These are phyloP conservation scores for Coffea eugenioides DNA, from an alignment of 257 asterid species.

Conservation along the genomic window DNA sequence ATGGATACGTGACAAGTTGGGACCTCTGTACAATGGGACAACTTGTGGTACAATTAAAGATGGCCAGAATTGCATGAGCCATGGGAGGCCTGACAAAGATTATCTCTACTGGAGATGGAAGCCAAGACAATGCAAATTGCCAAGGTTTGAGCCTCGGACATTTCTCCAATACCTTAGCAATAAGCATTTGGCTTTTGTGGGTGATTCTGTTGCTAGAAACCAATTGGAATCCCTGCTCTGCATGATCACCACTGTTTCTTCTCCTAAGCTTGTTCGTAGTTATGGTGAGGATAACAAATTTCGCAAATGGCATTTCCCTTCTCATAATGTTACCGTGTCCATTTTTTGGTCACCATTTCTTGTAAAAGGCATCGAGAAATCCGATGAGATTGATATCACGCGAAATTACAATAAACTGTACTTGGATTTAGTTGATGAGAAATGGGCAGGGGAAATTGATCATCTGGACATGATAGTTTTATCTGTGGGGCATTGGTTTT, in stretches of 20 bases:
- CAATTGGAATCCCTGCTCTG: slow-evolving; percentile 78
- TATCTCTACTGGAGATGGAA: slow-evolving; percentile 77
- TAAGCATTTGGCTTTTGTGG: slow-evolving; percentile 77
- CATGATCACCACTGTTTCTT: slow-evolving; percentile 45
- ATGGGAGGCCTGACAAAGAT: slow-evolving; percentile 63
- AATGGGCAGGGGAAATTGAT: slow-evolving; percentile 55
- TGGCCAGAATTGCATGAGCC: slow-evolving; percentile 65
- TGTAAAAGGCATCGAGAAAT: slow-evolving; percentile 62
- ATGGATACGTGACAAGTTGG: slow-evolving; percentile 44
- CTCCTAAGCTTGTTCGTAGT: slow-evolving; percentile 45
- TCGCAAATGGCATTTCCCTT: slow-evolving; percentile 56
- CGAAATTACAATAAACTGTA: slow-evolving; percentile 38
- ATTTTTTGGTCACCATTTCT: slow-evolving; percentile 87
- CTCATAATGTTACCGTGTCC: slow-evolving; percentile 47
- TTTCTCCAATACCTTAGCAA: slow-evolving; percentile 53
- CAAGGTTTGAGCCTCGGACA: slow-evolving; percentile 48
- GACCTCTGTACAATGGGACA: slow-evolving; percentile 65
- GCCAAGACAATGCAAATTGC: slow-evolving; percentile 60
- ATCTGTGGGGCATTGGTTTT: slow-evolving; percentile 73
- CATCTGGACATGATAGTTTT: slow-evolving; percentile 49
- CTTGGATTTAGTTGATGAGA: slow-evolving; percentile 56
- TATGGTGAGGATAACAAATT: slow-evolving; percentile 59
- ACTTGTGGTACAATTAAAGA: slow-evolving; percentile 59
- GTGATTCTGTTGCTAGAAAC: slow-evolving; percentile 83
- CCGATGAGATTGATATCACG: not conserved